A percentile compares a stretch with the other conserved stretches of the same genome.
These are phyloP conservation scores for Pontederia crassipes DNA, from an alignment of 176 grass and related monocot species.

Conservation along the genomic window DNA sequence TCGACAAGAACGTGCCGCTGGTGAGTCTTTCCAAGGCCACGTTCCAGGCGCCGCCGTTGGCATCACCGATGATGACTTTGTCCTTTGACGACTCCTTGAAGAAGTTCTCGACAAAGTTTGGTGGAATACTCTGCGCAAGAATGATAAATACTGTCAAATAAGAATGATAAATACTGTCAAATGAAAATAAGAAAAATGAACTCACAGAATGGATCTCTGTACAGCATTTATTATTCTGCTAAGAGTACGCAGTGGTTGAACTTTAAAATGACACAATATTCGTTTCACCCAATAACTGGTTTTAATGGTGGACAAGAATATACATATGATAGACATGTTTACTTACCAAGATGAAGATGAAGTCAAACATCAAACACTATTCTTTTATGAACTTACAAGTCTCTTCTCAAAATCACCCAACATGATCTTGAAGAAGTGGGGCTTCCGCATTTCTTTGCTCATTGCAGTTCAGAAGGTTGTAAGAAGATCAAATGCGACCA, in stretches of 20 bases:
- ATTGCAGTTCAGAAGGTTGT: too few species aligned
- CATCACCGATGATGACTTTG: conserved; percentile 50
- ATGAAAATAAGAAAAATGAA: too few species aligned
- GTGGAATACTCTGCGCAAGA: conserved; percentile 60
- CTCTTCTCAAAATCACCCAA: conserved; percentile 63
- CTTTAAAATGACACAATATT: too few species aligned
- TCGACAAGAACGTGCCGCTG: conserved; percentile 57
- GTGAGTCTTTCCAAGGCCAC: conserved; percentile 33
- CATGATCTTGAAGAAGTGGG: conserved; percentile 94
- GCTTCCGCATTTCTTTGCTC: conserved; percentile 33
- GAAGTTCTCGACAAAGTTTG: conserved; percentile 72
- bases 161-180: too few species aligned
- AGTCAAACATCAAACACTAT: not conserved
- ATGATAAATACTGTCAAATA: not conserved
- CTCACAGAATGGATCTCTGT: too few species aligned
- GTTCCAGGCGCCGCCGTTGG: conserved; percentile 49
- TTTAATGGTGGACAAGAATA: too few species aligned
- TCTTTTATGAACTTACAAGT: conserved; percentile 37
- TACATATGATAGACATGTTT: not conserved
- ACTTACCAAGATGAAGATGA: not conserved
- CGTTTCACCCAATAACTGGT: too few species aligned
- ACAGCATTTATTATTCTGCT: too few species aligned
- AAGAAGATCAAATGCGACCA: too few species aligned
- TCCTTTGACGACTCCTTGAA: conserved; percentile 30
- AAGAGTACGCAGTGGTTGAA: too few species aligned